phyloP scores from a whole-genome alignment of 768 basidiomycete species.

The Lenzites betulinus region DNA sequence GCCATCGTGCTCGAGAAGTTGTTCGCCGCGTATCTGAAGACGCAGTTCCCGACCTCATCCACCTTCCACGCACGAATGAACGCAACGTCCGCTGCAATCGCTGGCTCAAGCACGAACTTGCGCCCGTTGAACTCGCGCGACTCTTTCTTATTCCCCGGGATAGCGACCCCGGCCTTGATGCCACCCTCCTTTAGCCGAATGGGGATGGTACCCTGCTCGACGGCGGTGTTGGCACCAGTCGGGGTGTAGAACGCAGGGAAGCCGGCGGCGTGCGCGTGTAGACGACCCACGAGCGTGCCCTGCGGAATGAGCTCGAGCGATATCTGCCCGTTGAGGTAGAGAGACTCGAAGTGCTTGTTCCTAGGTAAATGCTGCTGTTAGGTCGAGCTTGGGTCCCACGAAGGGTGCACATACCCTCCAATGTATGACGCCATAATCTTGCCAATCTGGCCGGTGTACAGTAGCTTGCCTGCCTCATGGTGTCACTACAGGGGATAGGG shows the following conservation, averaged over 20 bases:
- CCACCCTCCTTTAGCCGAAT: conserved; percentile 79
- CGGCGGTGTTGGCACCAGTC: conserved; percentile 83
- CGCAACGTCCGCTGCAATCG: conserved; percentile 79
- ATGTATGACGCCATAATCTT: conserved; percentile 91
- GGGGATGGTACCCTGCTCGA: conserved; percentile 79
- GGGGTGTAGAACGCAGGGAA: conserved; percentile 95
- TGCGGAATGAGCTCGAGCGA: conserved; percentile 90
- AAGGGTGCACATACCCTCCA: conserved; percentile 55
- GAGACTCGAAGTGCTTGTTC: conserved; percentile 82
- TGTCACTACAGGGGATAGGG: background rate
- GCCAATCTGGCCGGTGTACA: conserved; percentile 73
- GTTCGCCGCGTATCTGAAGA: conserved; percentile 87
- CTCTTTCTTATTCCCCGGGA: conserved; percentile 78
- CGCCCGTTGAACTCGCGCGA: conserved; percentile 75
- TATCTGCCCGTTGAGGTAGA: conserved; percentile 80
- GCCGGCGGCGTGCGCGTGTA: conserved; percentile 87
- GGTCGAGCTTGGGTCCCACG: background rate
- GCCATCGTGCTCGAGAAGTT: conserved; percentile 91
- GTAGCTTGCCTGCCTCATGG: conserved; percentile 59
- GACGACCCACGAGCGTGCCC: conserved; percentile 85
- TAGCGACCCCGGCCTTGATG: conserved; percentile 65
- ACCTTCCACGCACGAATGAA: conserved; percentile 91
- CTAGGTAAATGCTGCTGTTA: conserved; percentile 36
- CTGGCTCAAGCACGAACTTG: conserved; percentile 78
- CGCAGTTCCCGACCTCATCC: conserved; percentile 87